Evolutionary conservation across 140 eudicot species (phyloP), one percentile per base, ranked within the genome.

Genomic region (Bidens hawaiensis): DNA sequence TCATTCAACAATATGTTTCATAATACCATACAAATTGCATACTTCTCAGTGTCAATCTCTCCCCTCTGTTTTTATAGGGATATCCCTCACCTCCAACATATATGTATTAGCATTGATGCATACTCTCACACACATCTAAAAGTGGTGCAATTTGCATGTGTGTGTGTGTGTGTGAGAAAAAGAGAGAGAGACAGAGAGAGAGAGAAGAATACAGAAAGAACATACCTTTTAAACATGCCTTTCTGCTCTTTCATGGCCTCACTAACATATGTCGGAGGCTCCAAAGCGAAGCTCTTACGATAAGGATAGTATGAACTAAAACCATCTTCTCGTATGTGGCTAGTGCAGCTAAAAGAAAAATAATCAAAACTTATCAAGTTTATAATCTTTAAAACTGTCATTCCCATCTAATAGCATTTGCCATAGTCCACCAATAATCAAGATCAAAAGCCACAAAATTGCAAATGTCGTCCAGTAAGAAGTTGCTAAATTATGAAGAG

Each of bases 221-320:
- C 82, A 5, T 60, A 87, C 94, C 75, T 81, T 50, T 88, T 79
- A 47, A 73, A 61, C 27, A 60, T 58, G 64, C 65, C 66, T 65
- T 88, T 82, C 76, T 62, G 73, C 79, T 76, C 86, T 59, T 67
- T 85, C 48, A 75, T 56, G 17, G 62, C 55, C 66, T 78, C 86
- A 26, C 24, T 36, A 28, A 53, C 27, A 62, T 40, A 67, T 50
- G 69, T 18, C 52, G 50, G 67, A 62, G 76, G 79, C 49, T 79
- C 71, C 58, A 71, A 68, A 73, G 80, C 54, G 2, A 12, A 43
- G 23, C 53, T 69, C 62, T 60, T 72, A 71, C 63, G 62, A 67
- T 69, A 62, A 23, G 58, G 53, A 49, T 62, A 61, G 67, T 31
- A 58, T 58, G 86, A 74, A 33, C 42, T 58, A 26, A 49, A 49